Evolutionary conservation across 108 stramenopile species (phyloP), one percentile per base, ranked within the genome.

Genomic region (Nitzschia palea): DNA sequence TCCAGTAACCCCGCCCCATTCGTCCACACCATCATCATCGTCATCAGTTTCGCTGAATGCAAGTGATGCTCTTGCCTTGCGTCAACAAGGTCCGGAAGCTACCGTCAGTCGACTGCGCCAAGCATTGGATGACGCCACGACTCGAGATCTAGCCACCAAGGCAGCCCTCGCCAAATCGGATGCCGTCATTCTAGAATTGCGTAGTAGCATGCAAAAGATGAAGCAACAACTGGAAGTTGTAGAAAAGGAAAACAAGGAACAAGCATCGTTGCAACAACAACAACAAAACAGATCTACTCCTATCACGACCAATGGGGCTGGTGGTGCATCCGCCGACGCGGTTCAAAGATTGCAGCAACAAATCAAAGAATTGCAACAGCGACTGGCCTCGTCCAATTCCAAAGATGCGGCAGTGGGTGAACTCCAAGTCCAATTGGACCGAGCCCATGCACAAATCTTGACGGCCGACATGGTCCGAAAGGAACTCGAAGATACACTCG

Each of bases 391-490:
- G 22, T 26, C 23, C 23, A 29, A 22, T 42, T 64, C 31, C 43
- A 70, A 64, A 25, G 62, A 77, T 37, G 48, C 53, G 25, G 32
- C 37, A 12, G 67, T 83, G 17, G 82, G 82, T 4, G 82, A 83
- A 60, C 60, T 85, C 5, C 80, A 85, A 65, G 69, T 85, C 2
- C 73, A 85, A 44, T 59, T 85, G 55, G 84, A 85, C 63, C 73
- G 80, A 55, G 84, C 84, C 6, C 80, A 85, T 48, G 84, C 84
- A 1, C 84, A 85, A 76, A 78, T 85, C 18, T 33, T 85, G 30
- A 85, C 84, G 3, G 80, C 84, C 54, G 80, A 85, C 33, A 85
- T 85, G 84, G 78, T 81, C 30, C 73, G 80, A 23, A 85, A 85
- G 45, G 80, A 85, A 51, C 57, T 85, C 18, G 84, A 85, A 67